These are phyloP conservation scores for Stephania japonica DNA, from an alignment of 164 flowering plant genomes.

Conservation along the genomic window DNA sequence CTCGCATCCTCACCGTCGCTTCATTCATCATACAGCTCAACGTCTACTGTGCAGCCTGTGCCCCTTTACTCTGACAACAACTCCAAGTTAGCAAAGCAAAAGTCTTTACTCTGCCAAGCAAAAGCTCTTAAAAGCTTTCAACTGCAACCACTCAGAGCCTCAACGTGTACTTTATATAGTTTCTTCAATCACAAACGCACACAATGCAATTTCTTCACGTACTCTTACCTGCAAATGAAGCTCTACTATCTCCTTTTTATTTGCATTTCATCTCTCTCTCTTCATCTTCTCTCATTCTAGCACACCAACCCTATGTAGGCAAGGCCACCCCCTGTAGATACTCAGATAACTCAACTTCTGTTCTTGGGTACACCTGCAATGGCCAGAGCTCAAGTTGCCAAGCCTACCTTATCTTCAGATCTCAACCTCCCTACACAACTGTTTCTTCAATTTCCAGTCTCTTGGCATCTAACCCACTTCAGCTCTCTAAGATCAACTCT, in stretches of 20 bases:
- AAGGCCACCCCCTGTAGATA: conserved; percentile 27
- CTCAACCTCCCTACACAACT: conserved; percentile 41
- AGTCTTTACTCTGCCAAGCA: no score
- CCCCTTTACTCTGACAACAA: not conserved
- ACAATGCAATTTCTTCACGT: not conserved
- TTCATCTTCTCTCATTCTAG: conserved; percentile 13
- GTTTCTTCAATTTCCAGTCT: conserved; percentile 53
- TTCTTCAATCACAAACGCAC: no score
- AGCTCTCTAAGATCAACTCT: conserved; percentile 46
- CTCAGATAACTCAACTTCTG: conserved; percentile 32
- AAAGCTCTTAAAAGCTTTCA: not conserved
- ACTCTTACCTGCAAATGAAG: conserved; percentile 14
- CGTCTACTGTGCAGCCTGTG: not conserved
- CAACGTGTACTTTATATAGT: not conserved
- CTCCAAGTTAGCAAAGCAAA: not conserved
- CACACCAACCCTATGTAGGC: conserved; percentile 54
- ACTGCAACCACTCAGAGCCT: not conserved
- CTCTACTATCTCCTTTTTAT: conserved; percentile 14
- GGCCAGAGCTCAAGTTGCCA: conserved; percentile 42
- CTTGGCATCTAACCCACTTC: conserved; percentile 37
- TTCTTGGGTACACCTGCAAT: conserved; percentile 49
- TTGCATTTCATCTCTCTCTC: conserved; percentile 11
- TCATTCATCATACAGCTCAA: not conserved
- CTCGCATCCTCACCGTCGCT: no score
- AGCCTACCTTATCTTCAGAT: conserved; percentile 52